phyloP scores from a whole-genome alignment of 768 basidiomycete species.

The Kondoa subrosea region DNA sequence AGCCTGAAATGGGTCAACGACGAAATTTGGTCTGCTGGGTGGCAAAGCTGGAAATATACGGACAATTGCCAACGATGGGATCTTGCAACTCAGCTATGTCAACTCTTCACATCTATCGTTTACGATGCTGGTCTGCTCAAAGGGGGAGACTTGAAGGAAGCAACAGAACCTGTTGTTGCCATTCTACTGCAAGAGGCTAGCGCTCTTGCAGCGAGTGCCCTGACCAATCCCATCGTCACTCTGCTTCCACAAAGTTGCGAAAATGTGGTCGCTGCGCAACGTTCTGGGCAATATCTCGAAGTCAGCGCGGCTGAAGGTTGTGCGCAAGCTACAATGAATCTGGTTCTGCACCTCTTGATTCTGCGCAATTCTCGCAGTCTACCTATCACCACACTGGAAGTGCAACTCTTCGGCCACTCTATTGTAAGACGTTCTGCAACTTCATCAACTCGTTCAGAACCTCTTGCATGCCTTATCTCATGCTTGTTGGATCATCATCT shows the following conservation, averaged over 20 bases:
- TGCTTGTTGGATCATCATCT: background rate
- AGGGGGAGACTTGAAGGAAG: background rate
- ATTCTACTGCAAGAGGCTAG: background rate
- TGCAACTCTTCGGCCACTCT: background rate
- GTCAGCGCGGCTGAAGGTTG: background rate
- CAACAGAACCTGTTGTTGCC: background rate
- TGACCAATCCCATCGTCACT: background rate
- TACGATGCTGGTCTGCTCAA: background rate
- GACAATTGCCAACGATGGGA: background rate
- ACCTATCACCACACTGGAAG: background rate
- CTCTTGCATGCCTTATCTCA: background rate
- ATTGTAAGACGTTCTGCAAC: no score
- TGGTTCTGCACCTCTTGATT: background rate
- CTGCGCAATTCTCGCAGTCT: background rate
- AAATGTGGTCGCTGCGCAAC: background rate
- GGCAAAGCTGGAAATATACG: background rate
- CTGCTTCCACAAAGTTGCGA: background rate
- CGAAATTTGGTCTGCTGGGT: constrained; percentile 1
- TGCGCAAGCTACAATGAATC: background rate
- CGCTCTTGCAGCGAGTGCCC: background rate
- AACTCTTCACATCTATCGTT: background rate
- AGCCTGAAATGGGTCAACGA: background rate
- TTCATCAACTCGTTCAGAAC: background rate
- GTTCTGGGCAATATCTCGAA: background rate
- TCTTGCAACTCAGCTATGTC: background rate